phyloP scores from a whole-genome alignment of 352 stramenopile genomes.

The Pythium apleroticum region DNA sequence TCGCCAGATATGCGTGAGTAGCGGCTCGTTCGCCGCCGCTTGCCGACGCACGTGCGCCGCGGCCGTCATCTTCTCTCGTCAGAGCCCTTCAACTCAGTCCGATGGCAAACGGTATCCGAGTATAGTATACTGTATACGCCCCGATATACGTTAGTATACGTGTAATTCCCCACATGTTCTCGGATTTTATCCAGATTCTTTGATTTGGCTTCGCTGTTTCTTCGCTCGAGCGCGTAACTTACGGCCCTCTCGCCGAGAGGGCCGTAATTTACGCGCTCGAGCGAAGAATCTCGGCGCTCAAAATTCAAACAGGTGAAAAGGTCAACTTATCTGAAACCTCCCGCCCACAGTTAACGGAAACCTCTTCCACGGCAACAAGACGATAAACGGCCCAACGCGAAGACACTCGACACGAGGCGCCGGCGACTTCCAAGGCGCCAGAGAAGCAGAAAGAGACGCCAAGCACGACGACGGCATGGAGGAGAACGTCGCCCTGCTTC shows the following conservation, averaged over 20 bases:
- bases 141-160: neutral
- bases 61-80: conserved; percentile 40
- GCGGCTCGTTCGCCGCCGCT: conserved; percentile 51
- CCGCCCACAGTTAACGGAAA: conserved; percentile 9
- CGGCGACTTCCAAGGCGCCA: neutral
- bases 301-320: conserved; percentile 19
- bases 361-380: conserved; percentile 8
- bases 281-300: neutral
- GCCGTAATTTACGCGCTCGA: conserved; percentile 13
- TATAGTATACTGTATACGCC: neutral
- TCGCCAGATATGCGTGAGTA: conserved; percentile 62
- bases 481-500: conserved; percentile 54
- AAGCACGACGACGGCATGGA: conserved; percentile 40
- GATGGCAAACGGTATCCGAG: neutral
- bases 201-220: conserved; percentile 1
- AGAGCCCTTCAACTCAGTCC: conserved; percentile 1
- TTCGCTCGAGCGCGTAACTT: conserved; percentile 11
- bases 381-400: neutral
- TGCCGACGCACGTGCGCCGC: conserved; percentile 54
- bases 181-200: conserved; percentile 3
- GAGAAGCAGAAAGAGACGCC: neutral
- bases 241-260: neutral
- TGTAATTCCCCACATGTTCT: neutral
- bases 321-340: conserved; percentile 23
- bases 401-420: neutral